Evolutionary conservation across 2,329 filamentous ascomycete species (phyloP).

Genomic region (Madurella mycetomatis): DNA sequence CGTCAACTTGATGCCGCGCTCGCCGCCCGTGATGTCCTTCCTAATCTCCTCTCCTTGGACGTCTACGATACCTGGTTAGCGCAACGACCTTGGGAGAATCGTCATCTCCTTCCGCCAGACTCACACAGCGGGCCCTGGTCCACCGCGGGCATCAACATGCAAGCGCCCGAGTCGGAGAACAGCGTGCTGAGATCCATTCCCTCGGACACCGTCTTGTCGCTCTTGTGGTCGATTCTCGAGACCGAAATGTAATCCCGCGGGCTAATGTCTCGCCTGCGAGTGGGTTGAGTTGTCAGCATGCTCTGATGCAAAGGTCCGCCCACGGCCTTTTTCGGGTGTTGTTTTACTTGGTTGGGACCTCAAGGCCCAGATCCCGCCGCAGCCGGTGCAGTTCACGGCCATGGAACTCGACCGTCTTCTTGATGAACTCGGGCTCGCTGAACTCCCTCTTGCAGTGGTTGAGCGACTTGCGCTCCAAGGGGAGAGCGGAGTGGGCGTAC

Average conservation of each 20-base stretch:
- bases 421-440: conserved; percentile 26
- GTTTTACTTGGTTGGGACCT: conserved; percentile 18
- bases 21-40: conserved; percentile 42
- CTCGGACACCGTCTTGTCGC: conserved; percentile 29
- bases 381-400: conserved; percentile 27
- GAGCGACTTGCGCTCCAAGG: conserved; percentile 28
- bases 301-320: no score
- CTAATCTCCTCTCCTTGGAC: conserved; percentile 49
- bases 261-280: conserved; percentile 19
- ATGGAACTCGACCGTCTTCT: conserved; percentile 28
- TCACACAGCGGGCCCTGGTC: conserved; percentile 46
- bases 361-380: conserved; percentile 23
- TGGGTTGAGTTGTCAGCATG: neutral
- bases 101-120: conserved; percentile 7
- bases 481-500: conserved; percentile 23
- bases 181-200: conserved; percentile 31
- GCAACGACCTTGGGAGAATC: no score
- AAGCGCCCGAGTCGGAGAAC: conserved; percentile 37
- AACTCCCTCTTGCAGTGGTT: conserved; percentile 29
- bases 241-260: conserved; percentile 31
- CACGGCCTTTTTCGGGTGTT: neutral
- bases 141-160: conserved; percentile 43
- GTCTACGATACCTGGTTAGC: conserved; percentile 25
- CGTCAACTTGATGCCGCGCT: conserved; percentile 45
- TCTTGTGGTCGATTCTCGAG: conserved; percentile 31